These are phyloP conservation scores for Auriscalpium orientale DNA, from an alignment of 768 basidiomycete species.

Conservation along the genomic window DNA sequence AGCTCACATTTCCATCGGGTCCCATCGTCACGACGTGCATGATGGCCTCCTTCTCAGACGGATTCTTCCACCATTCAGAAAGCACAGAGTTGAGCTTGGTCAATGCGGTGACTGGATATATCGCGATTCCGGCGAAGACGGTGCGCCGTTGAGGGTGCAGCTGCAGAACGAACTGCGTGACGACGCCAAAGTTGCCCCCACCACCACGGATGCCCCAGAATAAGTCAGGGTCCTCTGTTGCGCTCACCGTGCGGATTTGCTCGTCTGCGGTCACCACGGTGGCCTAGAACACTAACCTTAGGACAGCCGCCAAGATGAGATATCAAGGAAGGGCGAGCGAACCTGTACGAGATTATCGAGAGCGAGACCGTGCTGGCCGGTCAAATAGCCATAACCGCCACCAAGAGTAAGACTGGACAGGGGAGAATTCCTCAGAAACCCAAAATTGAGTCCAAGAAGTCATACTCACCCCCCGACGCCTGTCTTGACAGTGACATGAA, in stretches of 20 bases:
- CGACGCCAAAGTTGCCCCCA: constrained; percentile 46
- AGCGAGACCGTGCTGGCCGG: constrained; percentile 27
- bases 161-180: constrained; percentile 40
- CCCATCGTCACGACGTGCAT: not conserved
- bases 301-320: not conserved
- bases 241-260: constrained; percentile 23
- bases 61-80: not conserved
- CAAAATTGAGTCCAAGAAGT: not conserved
- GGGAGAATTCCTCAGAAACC: not conserved
- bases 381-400: constrained; percentile 13
- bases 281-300: constrained; percentile 18
- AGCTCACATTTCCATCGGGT: constrained; percentile 9
- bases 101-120: not conserved
- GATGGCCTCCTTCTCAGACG: constrained; percentile 3
- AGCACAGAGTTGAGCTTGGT: not conserved
- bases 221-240: constrained; percentile 27
- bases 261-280: constrained; percentile 39
- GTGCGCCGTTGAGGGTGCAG: constrained; percentile 22
- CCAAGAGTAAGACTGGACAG: constrained; percentile 12
- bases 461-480: constrained; percentile 15
- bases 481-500: constrained; percentile 3
- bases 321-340: constrained; percentile 20
- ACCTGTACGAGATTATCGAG: constrained; percentile 37
- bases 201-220: constrained; percentile 45
- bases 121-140: constrained; percentile 15